Conservation (phyloP, 2,329 filamentous ascomycete species). For the Fusarium scirpi region DNA sequence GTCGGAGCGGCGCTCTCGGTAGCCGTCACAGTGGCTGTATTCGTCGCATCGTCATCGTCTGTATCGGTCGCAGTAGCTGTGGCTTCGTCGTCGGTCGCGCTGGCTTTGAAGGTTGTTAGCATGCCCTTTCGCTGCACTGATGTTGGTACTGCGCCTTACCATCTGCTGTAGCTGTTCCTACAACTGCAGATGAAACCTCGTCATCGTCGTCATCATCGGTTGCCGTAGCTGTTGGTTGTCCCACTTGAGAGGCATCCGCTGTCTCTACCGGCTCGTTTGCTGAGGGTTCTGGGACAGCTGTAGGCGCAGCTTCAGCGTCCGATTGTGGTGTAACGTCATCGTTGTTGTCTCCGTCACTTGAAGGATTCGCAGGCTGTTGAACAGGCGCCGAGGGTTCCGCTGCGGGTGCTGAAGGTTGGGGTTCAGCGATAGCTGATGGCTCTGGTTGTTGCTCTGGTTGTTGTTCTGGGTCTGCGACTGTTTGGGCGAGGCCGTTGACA, state of each 20-base stretch:
- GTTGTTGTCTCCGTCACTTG: neutral
- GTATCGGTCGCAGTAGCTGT: constrained; percentile 14
- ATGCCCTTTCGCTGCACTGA: neutral
- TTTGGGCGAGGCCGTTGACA: constrained; percentile 32
- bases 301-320: constrained; percentile 2
- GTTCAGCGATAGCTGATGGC: constrained; percentile 15
- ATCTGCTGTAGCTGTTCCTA: constrained; percentile 24
- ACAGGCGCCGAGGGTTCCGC: constrained; percentile 24
- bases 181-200: constrained; percentile 15
- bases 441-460: constrained; percentile 16
- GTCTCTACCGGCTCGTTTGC: constrained; percentile 11
- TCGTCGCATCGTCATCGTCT: neutral
- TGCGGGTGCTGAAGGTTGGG: constrained; percentile 26
- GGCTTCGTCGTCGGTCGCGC: constrained; percentile 16
- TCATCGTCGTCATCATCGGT: neutral
- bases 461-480: constrained; percentile 10
- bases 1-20: constrained; percentile 26
- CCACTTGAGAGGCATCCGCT: constrained; percentile 8
- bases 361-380: constrained; percentile 5
- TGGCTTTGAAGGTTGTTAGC: constrained; percentile 18
- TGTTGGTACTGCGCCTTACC: neutral
- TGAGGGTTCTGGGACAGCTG: constrained; percentile 5
- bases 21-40: constrained; percentile 13
- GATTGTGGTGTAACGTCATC: constrained; percentile 4
- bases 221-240: constrained; percentile 14